Base-by-base conservation (phyloP, 2,329 filamentous ascomycete genomes). In the Cladophialophora carrionii region DNA sequence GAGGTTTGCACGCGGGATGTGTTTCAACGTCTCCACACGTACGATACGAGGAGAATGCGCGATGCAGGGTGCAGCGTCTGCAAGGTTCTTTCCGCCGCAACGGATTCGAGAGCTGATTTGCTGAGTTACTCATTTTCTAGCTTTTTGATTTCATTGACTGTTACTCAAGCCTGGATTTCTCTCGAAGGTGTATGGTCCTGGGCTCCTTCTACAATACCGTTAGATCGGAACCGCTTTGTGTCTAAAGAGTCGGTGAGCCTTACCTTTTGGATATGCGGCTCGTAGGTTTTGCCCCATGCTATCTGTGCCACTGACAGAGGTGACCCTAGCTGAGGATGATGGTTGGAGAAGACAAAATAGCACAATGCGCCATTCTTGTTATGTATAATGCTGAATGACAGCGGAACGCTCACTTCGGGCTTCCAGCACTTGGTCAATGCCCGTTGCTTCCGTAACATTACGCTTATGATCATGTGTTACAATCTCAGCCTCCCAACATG, bases 81-180 rank as follows among this genome's bases (percentile, higher is more conserved):
- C 59, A 32, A 31, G 59, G 59, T 55, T 32, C 32, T 61, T 61
- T 56, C 29, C 59, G 49, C 10, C 24, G 31, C 32, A 4, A 22
- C 34, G 14, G 7, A 34, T 10, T n/a, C 24, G n/a, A 48, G 20
- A 3, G 37, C 37, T n/a, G 37, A 43, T 20, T n/a, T 41, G 5
- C 37, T 41, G 37, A 29, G 6, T 29, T 6, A 29, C 3, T 6
- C 26, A 41, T 41, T 17, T 43, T 14, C 17, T 8, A 5, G 7
- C 5, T 43, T 8, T 2, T n/a, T 20, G 37, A 43, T 43, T n/a
- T 43, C 37, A 43, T n/a, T n/a, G 37, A 43, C 7, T n/a, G 37
- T 43, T 43, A 43, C 37, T 1, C 37, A 29, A 4, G 34, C 10
- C 6, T 46, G 10, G 17, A 12, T 32, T 8, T 43, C 6, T 20